These are phyloP conservation scores for Salix dunnii DNA, from an alignment of 345 rosid genomes.

Conservation along the genomic window DNA sequence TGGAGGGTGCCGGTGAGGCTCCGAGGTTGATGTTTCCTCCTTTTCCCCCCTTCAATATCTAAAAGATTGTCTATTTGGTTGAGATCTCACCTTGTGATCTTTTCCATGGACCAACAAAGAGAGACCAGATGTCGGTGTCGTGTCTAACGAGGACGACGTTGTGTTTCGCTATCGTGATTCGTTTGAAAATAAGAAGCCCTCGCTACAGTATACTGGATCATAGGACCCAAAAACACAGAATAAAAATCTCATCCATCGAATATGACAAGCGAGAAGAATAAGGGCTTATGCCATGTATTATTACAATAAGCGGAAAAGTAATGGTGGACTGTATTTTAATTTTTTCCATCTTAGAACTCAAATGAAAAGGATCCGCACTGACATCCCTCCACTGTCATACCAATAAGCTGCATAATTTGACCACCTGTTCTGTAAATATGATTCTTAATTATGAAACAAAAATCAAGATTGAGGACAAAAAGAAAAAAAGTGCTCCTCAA, in stretches of 20 bases:
- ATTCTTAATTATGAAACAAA: background rate
- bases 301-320: background rate
- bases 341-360: background rate
- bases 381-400: background rate
- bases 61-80: too few relatives aligned
- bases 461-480: background rate
- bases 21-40: too few relatives aligned
- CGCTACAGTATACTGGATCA: background rate
- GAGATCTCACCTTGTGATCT: too few relatives aligned
- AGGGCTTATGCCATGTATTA: background rate
- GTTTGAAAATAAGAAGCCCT: background rate
- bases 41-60: too few relatives aligned
- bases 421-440: background rate
- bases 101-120: too few relatives aligned
- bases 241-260: background rate
- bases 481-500: background rate
- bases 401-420: background rate
- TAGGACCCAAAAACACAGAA: background rate
- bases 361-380: background rate
- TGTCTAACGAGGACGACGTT: too few relatives aligned
- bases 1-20: too few relatives aligned
- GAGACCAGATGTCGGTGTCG: too few relatives aligned
- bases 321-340: background rate
- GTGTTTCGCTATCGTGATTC: background rate
- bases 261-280: background rate